These are phyloP conservation scores for Cicer yamashitae DNA, from an alignment of 306 rosid species.

Conservation along the genomic window DNA sequence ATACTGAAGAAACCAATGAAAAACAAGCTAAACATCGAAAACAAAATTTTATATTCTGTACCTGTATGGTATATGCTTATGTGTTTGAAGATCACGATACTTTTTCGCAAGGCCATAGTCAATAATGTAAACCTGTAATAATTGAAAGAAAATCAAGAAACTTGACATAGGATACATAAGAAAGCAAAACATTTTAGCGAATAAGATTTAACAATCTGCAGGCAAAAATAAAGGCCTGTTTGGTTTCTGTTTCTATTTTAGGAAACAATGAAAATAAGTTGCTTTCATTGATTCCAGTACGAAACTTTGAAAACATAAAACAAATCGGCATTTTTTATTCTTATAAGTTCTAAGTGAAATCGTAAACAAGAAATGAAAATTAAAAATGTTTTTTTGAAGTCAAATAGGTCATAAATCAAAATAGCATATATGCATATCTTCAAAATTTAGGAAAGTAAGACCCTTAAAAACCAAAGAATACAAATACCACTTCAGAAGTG, in stretches of 20 bases:
- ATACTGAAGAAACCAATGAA: slow-evolving; percentile 28
- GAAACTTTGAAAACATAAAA: not conserved
- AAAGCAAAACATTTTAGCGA: not conserved
- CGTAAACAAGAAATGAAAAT: too few species aligned
- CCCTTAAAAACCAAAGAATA: too few species aligned
- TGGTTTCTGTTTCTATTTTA: not conserved
- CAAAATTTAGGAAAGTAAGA: too few species aligned
- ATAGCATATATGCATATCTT: too few species aligned
- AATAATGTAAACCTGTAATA: slow-evolving; percentile 80
- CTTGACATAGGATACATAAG: not conserved
- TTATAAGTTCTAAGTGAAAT: too few species aligned
- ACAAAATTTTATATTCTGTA: slow-evolving; percentile 49
- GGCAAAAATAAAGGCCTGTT: not conserved
- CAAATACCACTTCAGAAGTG: too few species aligned
- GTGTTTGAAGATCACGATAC: slow-evolving; percentile 96
- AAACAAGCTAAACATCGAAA: slow-evolving; percentile 34
- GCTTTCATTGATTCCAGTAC: not conserved
- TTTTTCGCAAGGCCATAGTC: slow-evolving; percentile 98
- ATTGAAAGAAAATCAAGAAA: slow-evolving; percentile 44
- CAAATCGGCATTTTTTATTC: not conserved
- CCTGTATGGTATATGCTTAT: slow-evolving; percentile 99
- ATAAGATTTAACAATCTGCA: not conserved
- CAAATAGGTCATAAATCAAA: too few species aligned
- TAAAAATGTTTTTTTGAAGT: too few species aligned
- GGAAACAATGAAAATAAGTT: not conserved